Evolutionary conservation across 1,284 basidiomycete genomes (phyloP), one percentile per base, ranked within the genome.

Genomic region (Microbotryum violaceum): DNA sequence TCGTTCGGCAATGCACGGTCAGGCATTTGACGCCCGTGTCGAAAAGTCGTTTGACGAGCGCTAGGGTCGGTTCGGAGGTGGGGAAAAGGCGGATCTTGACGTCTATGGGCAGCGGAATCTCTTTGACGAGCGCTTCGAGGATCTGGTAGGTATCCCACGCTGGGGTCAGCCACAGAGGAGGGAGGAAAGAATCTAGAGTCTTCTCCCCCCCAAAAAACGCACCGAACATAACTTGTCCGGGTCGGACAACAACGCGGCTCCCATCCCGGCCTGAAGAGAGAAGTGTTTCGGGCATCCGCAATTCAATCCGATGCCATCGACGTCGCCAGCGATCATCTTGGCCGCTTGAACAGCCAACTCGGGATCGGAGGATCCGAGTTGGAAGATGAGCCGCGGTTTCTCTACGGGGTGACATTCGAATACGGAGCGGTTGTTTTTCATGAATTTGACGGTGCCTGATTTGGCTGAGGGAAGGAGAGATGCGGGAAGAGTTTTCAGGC

Each of bases 351-450:
- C 89, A 4, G 96, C 96, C 55, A 93, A 82, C 23, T 87, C 85
- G 2, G 93, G 92, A 72, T 89, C 83, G 14, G 93, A 81, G 9
- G 89, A 89, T 53, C 96, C 96, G 58, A 98, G 86, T 77, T 99
- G 96, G 66, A 86, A 91, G 70, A 91, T 85, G 71, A 91, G 82
- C 74, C 88, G 88, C 1, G 88, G 87, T 72, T 89, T 92, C 76
- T 99, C 96, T 72, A 97, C 76, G 2, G 96, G 92, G 76, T 98
- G 96, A 12, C 87, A 91, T 8, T 89, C 85, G 76, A 92, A 98
- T 69, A 98, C 88, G 14, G 89, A 83, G 69, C 85, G 78, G 87
- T 86, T 52, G 72, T 79, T 69, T 63, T 82, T 81, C 53, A 87
- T 81, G 76, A 88, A 98, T 12, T 88, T 88, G 64, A 99, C 81